phyloP scores from a whole-genome alignment of 2,329 filamentous ascomycete genomes.

The Penicillium rolfsii region DNA sequence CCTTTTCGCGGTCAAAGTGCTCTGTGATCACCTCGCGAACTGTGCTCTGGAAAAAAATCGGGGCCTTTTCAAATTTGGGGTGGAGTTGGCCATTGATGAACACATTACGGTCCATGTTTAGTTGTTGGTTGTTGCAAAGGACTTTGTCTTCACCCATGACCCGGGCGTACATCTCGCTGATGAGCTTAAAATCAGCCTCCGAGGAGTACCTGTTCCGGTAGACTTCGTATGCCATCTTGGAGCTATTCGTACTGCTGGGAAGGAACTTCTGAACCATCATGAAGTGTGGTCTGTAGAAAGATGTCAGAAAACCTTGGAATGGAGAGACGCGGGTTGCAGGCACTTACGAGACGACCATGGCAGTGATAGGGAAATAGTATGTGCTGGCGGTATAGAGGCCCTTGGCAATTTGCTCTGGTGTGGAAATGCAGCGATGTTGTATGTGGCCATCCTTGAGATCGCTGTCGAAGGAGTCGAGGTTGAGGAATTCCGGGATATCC shows the following conservation, averaged over 20 bases:
- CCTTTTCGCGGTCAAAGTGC: slow-evolving; percentile 54
- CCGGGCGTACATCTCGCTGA: slow-evolving; percentile 64
- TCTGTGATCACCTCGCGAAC: slow-evolving; percentile 54
- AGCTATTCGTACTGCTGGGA: slow-evolving; percentile 55
- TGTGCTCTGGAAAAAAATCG: slow-evolving; percentile 59
- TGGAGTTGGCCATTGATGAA: slow-evolving; percentile 68
- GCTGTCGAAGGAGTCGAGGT: slow-evolving; percentile 60
- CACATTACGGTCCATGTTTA: slow-evolving; percentile 64
- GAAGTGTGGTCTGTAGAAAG: slow-evolving; percentile 57
- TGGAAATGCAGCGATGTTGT: slow-evolving; percentile 55
- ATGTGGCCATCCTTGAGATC: slow-evolving; percentile 55
- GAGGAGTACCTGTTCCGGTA: slow-evolving; percentile 63
- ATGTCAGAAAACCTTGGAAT: slow-evolving; percentile 28
- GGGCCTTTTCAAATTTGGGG: slow-evolving; percentile 62
- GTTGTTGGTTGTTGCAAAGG: slow-evolving; percentile 62
- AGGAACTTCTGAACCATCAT: slow-evolving; percentile 67
- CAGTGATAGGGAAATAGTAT: slow-evolving; percentile 39
- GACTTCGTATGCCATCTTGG: slow-evolving; percentile 65
- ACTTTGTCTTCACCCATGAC: slow-evolving; percentile 68
- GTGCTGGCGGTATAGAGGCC: slow-evolving; percentile 48
- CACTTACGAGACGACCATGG: slow-evolving; percentile 38
- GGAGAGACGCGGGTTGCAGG: too few species aligned
- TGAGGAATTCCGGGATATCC: slow-evolving; percentile 60
- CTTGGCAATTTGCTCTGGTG: slow-evolving; percentile 52
- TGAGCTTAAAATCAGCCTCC: slow-evolving; percentile 61